Evolutionary conservation across 139 green algal species (phyloP).

Genomic region (Chlorella sorokiniana): DNA sequence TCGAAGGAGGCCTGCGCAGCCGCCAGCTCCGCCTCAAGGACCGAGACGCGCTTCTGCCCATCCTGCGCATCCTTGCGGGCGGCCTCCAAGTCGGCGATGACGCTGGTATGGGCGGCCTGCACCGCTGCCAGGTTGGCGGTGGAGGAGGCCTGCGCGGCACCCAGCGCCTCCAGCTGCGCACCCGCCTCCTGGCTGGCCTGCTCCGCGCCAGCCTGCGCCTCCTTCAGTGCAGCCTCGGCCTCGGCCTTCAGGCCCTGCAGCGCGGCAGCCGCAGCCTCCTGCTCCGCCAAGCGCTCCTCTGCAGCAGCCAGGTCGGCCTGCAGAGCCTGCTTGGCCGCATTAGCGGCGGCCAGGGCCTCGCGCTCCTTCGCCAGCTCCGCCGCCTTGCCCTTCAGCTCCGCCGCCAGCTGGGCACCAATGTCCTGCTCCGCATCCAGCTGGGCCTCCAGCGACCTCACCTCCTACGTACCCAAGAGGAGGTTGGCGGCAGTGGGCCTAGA

Average conservation of each 20-base stretch:
- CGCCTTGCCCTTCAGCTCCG: constrained; percentile 3
- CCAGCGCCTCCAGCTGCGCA: neutral
- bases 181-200: neutral
- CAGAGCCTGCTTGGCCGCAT: neutral
- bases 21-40: neutral
- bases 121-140: neutral
- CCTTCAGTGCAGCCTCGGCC: neutral
- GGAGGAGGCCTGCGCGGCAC: no score
- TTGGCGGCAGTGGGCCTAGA: no score
- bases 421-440: constrained; percentile 23
- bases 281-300: neutral
- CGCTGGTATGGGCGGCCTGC: neutral
- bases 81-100: neutral
- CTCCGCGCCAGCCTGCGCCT: neutral
- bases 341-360: neutral
- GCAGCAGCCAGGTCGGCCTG: neutral
- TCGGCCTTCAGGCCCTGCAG: neutral
- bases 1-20: neutral
- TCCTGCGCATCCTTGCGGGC: neutral
- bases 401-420: constrained; percentile 11
- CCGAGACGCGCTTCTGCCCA: neutral
- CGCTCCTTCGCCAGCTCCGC: constrained; percentile 1
- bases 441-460: constrained; percentile 7
- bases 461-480: neutral
- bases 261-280: neutral